Conservation (phyloP, 2,329 filamentous ascomycete species). For the Plenodomus lindquistii region DNA sequence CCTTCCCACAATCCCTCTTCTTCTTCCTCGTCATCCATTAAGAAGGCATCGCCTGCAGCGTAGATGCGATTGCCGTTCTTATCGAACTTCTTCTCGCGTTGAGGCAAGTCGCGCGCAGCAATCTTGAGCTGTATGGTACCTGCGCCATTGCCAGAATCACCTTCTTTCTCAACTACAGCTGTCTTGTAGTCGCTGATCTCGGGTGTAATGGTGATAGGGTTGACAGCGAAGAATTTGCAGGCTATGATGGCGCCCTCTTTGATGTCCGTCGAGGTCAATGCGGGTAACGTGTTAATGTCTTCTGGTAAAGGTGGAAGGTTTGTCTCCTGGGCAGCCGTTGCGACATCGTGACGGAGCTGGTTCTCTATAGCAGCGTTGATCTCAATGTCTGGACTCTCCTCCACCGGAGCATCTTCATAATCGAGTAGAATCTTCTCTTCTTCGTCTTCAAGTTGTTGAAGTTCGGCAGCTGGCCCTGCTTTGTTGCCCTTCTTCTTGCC, state of each 20-base stretch:
- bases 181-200: conserved; percentile 65
- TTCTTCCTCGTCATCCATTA: conserved; percentile 30
- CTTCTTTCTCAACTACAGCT: conserved; percentile 61
- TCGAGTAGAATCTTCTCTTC: conserved; percentile 33
- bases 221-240: conserved; percentile 66
- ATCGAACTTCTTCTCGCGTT: conserved; percentile 63
- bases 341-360: conserved; percentile 50
- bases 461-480: conserved; percentile 34
- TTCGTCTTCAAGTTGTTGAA: conserved; percentile 47
- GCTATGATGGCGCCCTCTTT: conserved; percentile 66
- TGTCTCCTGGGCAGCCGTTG: conserved; percentile 46
- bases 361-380: conserved; percentile 29
- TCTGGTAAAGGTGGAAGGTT: conserved; percentile 67
- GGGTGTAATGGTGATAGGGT: conserved; percentile 66
- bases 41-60: conserved; percentile 58
- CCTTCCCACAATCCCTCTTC: conserved; percentile 32
- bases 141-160: conserved; percentile 48
- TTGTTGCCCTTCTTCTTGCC: conserved; percentile 56
- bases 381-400: conserved; percentile 24
- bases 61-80: conserved; percentile 74
- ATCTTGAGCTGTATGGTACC: conserved; percentile 64
- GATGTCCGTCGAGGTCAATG: conserved; percentile 54
- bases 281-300: conserved; percentile 59
- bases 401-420: conserved; percentile 36
- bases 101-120: conserved; percentile 68